Evolutionary conservation across 2,329 filamentous ascomycete species (phyloP).

Genomic region (Nannizziopsis arthrosporioides): DNA sequence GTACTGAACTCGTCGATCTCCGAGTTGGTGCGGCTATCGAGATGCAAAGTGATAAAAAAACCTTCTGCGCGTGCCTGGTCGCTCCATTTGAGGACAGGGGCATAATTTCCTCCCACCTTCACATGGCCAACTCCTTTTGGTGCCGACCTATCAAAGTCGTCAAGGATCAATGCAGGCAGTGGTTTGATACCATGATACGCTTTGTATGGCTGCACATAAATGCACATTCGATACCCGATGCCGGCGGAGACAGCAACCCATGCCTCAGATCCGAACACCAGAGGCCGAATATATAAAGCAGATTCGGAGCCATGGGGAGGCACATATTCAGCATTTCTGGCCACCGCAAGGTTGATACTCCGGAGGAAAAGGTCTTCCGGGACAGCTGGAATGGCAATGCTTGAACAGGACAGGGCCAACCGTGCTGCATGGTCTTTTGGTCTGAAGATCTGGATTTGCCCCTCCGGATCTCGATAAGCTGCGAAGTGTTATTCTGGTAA

Average conservation of each 20-base stretch:
- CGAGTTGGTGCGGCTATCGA: constrained; percentile 23
- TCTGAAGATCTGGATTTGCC: constrained; percentile 26
- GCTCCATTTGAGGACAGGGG: constrained; percentile 25
- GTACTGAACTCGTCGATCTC: constrained; percentile 30
- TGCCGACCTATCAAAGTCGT: constrained; percentile 28
- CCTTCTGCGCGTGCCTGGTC: constrained; percentile 24
- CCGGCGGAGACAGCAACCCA: constrained; percentile 20
- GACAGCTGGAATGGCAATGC: constrained; percentile 25
- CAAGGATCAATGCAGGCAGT: constrained; percentile 23
- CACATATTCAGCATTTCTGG: constrained; percentile 21
- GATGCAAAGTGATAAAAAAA: constrained; percentile 25
- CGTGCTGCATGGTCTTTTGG: constrained; percentile 23
- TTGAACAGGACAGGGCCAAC: constrained; percentile 19
- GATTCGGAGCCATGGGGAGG: constrained; percentile 21
- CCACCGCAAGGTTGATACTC: constrained; percentile 20
- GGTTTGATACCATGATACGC: constrained; percentile 21
- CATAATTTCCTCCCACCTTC: constrained; percentile 32
- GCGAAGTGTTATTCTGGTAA: constrained; percentile 14
- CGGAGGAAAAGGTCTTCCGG: constrained; percentile 22
- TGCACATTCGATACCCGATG: constrained; percentile 22
- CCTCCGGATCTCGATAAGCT: constrained; percentile 16
- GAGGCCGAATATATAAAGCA: constrained; percentile 28
- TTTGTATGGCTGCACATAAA: constrained; percentile 22
- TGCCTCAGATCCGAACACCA: constrained; percentile 23
- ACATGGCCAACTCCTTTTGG: constrained; percentile 24